These are phyloP conservation scores for Cardamine occulta DNA, from an alignment of 345 rosid species.

Conservation along the genomic window DNA sequence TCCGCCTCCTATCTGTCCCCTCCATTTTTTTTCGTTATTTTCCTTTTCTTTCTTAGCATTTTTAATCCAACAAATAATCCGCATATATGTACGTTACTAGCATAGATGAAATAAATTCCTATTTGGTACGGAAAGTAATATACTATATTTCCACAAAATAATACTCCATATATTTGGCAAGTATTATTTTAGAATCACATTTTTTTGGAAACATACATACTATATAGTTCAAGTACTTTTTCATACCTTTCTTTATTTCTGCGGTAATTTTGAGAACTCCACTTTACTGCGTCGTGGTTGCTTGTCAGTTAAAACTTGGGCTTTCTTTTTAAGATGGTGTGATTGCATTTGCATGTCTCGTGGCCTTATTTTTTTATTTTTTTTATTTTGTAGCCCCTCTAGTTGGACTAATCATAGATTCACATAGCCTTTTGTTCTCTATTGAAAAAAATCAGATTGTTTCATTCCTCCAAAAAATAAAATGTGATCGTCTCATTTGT, in stretches of 20 bases:
- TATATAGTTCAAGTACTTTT: constrained; percentile 33
- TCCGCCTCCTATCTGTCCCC: constrained; percentile 46
- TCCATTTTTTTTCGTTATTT: constrained; percentile 13
- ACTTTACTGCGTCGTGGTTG: constrained; percentile 46
- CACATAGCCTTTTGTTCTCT: constrained; percentile 25
- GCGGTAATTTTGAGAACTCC: constrained; percentile 42
- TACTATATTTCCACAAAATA: background rate
- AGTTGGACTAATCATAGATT: constrained; percentile 36
- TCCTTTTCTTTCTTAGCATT: background rate
- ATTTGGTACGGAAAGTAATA: background rate
- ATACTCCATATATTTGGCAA: background rate
- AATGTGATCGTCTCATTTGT: no score
- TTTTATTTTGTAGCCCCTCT: constrained; percentile 31
- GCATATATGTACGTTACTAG: background rate
- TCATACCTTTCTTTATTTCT: constrained; percentile 14
- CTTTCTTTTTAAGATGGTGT: constrained; percentile 41
- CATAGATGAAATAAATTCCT: background rate
- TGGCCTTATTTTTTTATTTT: constrained; percentile 8
- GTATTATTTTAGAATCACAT: background rate
- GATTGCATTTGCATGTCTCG: constrained; percentile 45
- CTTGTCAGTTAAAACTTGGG: constrained; percentile 43
- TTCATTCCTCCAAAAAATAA: background rate
- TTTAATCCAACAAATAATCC: background rate
- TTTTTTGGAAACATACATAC: constrained; percentile 31
- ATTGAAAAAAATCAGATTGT: constrained; percentile 22